Percentiles rank a stretch among this genome's conserved stretches.
Conservation (phyloP, 306 rosid species). For the barrel medic (Medicago truncatula) region MtrunA17r5.0-ANR NC_053048.1:30411501-30412000, state of each 20-base stretch:
- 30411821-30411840: neutral
- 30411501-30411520: neutral
- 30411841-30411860: neutral
- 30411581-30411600: neutral
- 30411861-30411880: neutral
- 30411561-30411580: constrained; percentile 37
- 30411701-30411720: constrained; percentile 43
- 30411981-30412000: neutral
- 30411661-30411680: constrained; percentile 51
- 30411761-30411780: neutral
- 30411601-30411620: constrained; percentile 23
- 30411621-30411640: constrained; percentile 48
- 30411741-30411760: constrained; percentile 28
- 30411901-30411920: neutral
- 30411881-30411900: neutral
- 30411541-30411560: neutral
- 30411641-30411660: constrained; percentile 41
- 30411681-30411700: constrained; percentile 47
- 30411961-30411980: neutral
- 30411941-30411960: neutral
- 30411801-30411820: neutral
- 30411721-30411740: constrained; percentile 44
- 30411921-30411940: neutral
- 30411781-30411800: neutral
- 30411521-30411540: neutral